Base-by-base conservation (phyloP, 2,329 filamentous ascomycete genomes). In the Cryphonectria naterciae region DNA sequence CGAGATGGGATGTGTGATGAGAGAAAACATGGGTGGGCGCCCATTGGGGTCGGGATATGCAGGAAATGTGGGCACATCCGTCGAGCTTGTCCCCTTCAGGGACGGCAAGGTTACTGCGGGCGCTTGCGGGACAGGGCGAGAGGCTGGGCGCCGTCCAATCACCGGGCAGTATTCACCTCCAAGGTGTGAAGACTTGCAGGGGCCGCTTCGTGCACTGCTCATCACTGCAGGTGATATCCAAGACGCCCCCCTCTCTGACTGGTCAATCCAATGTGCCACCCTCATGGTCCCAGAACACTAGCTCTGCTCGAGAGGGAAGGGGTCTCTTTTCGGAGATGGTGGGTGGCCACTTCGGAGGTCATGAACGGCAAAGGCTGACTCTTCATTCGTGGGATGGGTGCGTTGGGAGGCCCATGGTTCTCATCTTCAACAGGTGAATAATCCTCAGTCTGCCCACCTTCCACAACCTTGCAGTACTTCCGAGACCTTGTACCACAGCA, bases 171-270 rank as follows among this genome's bases (percentile, higher is more conserved):
- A 11, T 7, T 17, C 28, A 32, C 25, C 39, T 19, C 22, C 56
- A 25, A 52, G 39, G 41, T 74, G 74, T 75, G 74, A 74, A 73
- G 25, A n/a, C 4, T 25, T 10, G 63, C 73, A 75, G 75, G 75
- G 75, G 68, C 69, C 72, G 75, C 68, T 75, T 74, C 75, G 74
- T 62, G 67, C 64, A 65, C 62, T 41, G 56, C 28, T 49, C 65
- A 66, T 65, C 54, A 49, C 71, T 65, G 68, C 66, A 65, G 68
- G 68, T 73, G 71, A 70, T 73, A 73, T 68, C 43, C 41, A 46
- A 22, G 65, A 67, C 65, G n/a, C 13, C 35, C 35, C 28, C 37
- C 39, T 41, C 56, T 65, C 52, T 72, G 39, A 75, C 68, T 76
- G 75, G 75, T 56, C 71, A 70, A 72, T 68, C 60, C 32, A 8